A percentile compares a stretch with the other conserved stretches of the same genome.
Evolutionary conservation across 257 asterid species (phyloP).

Genomic region (Echites panduratus): DNA sequence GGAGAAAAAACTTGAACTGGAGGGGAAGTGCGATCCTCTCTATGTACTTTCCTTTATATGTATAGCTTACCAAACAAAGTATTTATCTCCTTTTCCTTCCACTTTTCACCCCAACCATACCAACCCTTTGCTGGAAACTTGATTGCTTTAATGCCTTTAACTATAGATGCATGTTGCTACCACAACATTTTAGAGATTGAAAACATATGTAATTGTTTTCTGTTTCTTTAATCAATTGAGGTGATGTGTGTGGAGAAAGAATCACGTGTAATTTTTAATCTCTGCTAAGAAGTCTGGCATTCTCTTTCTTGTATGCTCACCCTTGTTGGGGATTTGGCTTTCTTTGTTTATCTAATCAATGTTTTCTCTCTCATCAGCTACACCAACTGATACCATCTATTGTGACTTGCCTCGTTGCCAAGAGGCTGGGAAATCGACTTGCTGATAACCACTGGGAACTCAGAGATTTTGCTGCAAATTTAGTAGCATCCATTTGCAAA

Average conservation of each 20-base stretch:
- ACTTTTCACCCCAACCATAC: too few relatives aligned
- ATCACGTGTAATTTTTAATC: not conserved
- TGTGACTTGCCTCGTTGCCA: slow-evolving; percentile 93
- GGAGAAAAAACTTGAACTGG: too few relatives aligned
- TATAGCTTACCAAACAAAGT: too few relatives aligned
- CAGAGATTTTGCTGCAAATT: slow-evolving; percentile 72
- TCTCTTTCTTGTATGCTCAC: not conserved
- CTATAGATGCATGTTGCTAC: too few relatives aligned
- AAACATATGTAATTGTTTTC: too few relatives aligned
- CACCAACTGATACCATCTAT: slow-evolving; percentile 97
- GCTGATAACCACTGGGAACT: slow-evolving; percentile 95
- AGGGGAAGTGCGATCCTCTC: too few relatives aligned
- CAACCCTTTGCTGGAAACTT: too few relatives aligned
- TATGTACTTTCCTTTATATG: too few relatives aligned
- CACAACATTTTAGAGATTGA: too few relatives aligned
- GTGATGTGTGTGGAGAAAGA: not conserved
- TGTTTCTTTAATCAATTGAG: not conserved
- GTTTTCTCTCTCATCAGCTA: slow-evolving; percentile 38
- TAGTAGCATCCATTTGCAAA: slow-evolving; percentile 82
- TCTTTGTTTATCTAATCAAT: slow-evolving; percentile 2
- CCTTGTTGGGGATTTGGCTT: not conserved
- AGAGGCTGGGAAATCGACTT: slow-evolving; percentile 72
- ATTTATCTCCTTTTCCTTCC: too few relatives aligned
- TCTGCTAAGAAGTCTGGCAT: not conserved
- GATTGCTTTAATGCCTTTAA: too few relatives aligned